phyloP scores from a whole-genome alignment of 352 stramenopile genomes.

The Halophytophthora polymorphica region DNA sequence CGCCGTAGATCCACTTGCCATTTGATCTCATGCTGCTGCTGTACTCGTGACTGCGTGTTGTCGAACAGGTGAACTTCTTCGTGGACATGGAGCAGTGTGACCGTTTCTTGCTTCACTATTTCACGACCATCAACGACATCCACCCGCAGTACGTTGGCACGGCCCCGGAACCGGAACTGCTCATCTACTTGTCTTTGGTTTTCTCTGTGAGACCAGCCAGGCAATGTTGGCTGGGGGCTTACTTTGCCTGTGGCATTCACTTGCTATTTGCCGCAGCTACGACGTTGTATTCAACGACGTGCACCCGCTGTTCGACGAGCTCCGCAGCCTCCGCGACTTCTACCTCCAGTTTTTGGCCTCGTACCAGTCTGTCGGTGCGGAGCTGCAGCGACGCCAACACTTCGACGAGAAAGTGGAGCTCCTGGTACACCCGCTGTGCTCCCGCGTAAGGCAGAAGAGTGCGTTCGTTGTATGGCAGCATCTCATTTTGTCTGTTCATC shows the following conservation, averaged over 20 bases:
- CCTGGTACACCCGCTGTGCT: conserved; percentile 27
- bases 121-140: conserved; percentile 84
- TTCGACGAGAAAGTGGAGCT: conserved; percentile 51
- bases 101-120: conserved; percentile 69
- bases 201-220: neutral
- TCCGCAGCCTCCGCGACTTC: conserved; percentile 75
- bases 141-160: conserved; percentile 53
- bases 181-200: neutral
- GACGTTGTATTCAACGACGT: conserved; percentile 62
- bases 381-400: conserved; percentile 53
- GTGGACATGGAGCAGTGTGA: conserved; percentile 89
- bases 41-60: neutral
- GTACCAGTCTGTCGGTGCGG: conserved; percentile 50
- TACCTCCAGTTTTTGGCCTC: conserved; percentile 77
- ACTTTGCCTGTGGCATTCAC: neutral
- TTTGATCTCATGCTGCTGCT: neutral
- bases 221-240: neutral
- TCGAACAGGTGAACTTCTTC: conserved; percentile 64
- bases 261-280: conserved; percentile 33
- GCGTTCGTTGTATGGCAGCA: neutral
- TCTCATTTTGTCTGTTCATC: too few species aligned
- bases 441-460: neutral
- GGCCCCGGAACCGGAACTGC: neutral
- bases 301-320: conserved; percentile 74
- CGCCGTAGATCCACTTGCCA: neutral